Conservation (phyloP, 805 yeast species). For the Candida endomychidarum region DNA sequence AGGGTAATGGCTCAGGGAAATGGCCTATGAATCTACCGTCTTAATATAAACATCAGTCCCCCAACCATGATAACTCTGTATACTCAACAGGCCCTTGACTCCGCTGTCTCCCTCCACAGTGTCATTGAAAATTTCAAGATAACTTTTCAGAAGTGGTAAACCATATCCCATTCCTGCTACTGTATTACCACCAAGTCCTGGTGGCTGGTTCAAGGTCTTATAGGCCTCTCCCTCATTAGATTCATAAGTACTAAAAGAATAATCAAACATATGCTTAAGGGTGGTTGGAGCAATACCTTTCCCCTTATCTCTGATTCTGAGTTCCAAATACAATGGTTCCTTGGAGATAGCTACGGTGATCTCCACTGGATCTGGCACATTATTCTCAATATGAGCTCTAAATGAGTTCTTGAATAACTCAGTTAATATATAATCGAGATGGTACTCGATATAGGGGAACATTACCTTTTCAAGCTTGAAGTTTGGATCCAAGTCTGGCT, state of each 20-base stretch:
- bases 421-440: slow-evolving; percentile 81
- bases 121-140: slow-evolving; percentile 43
- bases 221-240: slow-evolving; percentile 56
- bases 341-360: slow-evolving; percentile 38
- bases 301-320: slow-evolving; percentile 83
- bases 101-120: slow-evolving; percentile 15
- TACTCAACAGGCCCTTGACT: slow-evolving; percentile 39
- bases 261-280: slow-evolving; percentile 72
- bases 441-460: slow-evolving; percentile 84
- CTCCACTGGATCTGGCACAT: slow-evolving; percentile 37
- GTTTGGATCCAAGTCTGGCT: slow-evolving; percentile 17
- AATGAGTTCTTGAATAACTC: slow-evolving; percentile 86
- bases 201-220: slow-evolving; percentile 65
- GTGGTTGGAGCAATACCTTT: slow-evolving; percentile 78
- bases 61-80: slow-evolving; percentile 45
- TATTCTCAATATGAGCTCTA: slow-evolving; percentile 81
- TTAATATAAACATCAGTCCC: slow-evolving; percentile 47
- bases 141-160: slow-evolving; percentile 68
- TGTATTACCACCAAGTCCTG: slow-evolving; percentile 65
- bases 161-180: slow-evolving; percentile 98
- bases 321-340: slow-evolving; percentile 50
- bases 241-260: slow-evolving; percentile 80
- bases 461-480: slow-evolving; percentile 49
- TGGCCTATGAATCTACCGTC: slow-evolving; percentile 24
- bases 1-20: too few species aligned